Evolutionary conservation across 2,329 filamentous ascomycete genomes (phyloP), one percentile per base, ranked within the genome.

Genomic region (Chaetomiaceae sp.): DNA sequence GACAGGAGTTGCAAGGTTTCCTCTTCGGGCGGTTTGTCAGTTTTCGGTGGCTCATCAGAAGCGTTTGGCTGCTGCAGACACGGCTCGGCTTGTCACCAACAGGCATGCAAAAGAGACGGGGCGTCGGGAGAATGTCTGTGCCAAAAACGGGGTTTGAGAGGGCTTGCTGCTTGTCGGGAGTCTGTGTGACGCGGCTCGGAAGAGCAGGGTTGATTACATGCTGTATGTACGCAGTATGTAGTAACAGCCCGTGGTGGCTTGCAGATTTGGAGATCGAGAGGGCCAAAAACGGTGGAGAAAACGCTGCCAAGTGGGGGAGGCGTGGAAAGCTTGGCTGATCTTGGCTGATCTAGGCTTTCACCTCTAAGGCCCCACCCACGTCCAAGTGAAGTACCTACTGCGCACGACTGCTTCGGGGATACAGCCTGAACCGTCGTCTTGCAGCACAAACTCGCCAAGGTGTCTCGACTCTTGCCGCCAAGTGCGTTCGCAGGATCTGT

Each of bases 171-270:
- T n/a, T n/a, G n/a, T n/a, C 37, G 38, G 48, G 48, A 50, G 47
- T 43, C 38, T 30, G 38, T 50, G 48, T 20, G 30, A 27, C 38
- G 23, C 48, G 48, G 48, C 16, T 37, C 47, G 47, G 47, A 36
- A 34, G 43, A 8, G 20, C n/a, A n/a, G n/a, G n/a, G n/a, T n/a
- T n/a, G n/a, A n/a, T n/a, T n/a, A n/a, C n/a, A n/a, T n/a, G n/a
- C n/a, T n/a, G n/a, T n/a, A 34, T 18, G 5, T 5, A 5, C 14
- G 23, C 11, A 30, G 10, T 30, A 18, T 16, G 4, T 33, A 11
- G 10, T 5, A 21, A 21, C 33, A 44, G 14, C 42, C 23, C 32
- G 33, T 18, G 18, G 33, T 30, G 33, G 18, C 42, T 23, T 21
- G 42, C 42, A 33, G 16, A 3, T 42, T 10, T 33, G 20, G 9